Evolutionary conservation across 768 basidiomycete species (phyloP).

Genomic region (Mrakia gelida): DNA sequence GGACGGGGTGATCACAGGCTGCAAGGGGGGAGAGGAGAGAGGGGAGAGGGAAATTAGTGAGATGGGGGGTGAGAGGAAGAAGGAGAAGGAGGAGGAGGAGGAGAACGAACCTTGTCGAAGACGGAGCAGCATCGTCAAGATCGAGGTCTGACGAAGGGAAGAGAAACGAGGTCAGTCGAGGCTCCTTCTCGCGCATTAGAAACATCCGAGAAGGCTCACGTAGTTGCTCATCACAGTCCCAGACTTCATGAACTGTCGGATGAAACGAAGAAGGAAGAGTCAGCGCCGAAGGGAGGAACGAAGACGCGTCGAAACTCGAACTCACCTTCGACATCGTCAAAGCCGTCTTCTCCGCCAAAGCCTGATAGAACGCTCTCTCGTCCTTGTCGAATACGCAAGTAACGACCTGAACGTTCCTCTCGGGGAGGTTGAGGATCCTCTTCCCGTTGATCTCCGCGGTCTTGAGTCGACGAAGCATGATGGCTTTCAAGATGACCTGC

Average conservation of each 20-base stretch:
- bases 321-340: slow-evolving; percentile 56
- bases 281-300: background rate
- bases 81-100: background rate
- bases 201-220: background rate
- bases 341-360: slow-evolving; percentile 58
- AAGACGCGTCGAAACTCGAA: slow-evolving; percentile 28
- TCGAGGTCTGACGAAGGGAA: slow-evolving; percentile 35
- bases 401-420: slow-evolving; percentile 63
- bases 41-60: background rate
- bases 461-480: slow-evolving; percentile 89
- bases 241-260: slow-evolving; percentile 37
- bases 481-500: slow-evolving; percentile 68
- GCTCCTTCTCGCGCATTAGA: no score
- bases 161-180: background rate
- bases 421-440: slow-evolving; percentile 73
- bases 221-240: slow-evolving; percentile 46
- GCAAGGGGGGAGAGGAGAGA: background rate
- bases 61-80: background rate
- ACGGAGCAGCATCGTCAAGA: slow-evolving; percentile 54
- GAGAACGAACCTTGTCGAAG: slow-evolving; percentile 74
- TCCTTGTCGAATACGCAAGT: slow-evolving; percentile 70
- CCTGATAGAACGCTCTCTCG: slow-evolving; percentile 74
- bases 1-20: slow-evolving; percentile 87
- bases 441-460: slow-evolving; percentile 56
- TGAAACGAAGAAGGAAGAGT: background rate